phyloP scores from a whole-genome alignment of 495 filamentous ascomycete species.

The Penicillium macrosclerotiorum region DNA sequence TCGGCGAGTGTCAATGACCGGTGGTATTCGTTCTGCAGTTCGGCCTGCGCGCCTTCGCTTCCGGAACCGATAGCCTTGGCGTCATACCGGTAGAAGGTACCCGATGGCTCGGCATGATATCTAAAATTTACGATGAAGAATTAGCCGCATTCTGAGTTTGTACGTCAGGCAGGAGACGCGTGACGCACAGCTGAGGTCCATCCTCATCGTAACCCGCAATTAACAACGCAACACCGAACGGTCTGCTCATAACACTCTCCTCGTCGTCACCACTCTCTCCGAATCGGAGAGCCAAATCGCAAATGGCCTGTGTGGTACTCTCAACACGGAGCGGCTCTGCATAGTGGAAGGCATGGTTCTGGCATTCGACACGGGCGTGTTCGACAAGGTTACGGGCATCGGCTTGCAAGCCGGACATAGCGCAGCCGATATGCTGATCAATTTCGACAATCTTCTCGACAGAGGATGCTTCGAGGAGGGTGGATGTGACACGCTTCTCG shows the following conservation, averaged over 20 bases:
- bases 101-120: slow-evolving; percentile 96
- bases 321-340: slow-evolving; percentile 91
- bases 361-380: slow-evolving; percentile 95
- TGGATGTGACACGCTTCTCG: slow-evolving; percentile 97
- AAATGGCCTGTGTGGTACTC: slow-evolving; percentile 98
- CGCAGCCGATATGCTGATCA: slow-evolving; percentile 96
- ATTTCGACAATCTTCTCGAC: slow-evolving; percentile 99
- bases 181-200: slow-evolving; percentile 78
- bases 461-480: slow-evolving; percentile 91
- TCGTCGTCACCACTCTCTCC: slow-evolving; percentile 97
- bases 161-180: background rate
- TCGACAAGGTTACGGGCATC: slow-evolving; percentile 96
- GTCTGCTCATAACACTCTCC: slow-evolving; percentile 95
- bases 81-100: slow-evolving; percentile 98
- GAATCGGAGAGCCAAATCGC: slow-evolving; percentile 93
- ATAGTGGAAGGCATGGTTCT: slow-evolving; percentile 96
- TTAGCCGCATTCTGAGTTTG: background rate
- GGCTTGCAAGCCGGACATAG: slow-evolving; percentile 96
- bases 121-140: slow-evolving; percentile 40
- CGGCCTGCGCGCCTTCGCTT: slow-evolving; percentile 93
- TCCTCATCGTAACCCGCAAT: slow-evolving; percentile 98
- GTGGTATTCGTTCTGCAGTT: slow-evolving; percentile 98
- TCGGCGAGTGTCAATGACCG: slow-evolving; percentile 92
- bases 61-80: slow-evolving; percentile 98
- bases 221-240: slow-evolving; percentile 93